Evolutionary conservation across 495 filamentous ascomycete genomes (phyloP).

Genomic region (Penicillium bialowiezense): DNA sequence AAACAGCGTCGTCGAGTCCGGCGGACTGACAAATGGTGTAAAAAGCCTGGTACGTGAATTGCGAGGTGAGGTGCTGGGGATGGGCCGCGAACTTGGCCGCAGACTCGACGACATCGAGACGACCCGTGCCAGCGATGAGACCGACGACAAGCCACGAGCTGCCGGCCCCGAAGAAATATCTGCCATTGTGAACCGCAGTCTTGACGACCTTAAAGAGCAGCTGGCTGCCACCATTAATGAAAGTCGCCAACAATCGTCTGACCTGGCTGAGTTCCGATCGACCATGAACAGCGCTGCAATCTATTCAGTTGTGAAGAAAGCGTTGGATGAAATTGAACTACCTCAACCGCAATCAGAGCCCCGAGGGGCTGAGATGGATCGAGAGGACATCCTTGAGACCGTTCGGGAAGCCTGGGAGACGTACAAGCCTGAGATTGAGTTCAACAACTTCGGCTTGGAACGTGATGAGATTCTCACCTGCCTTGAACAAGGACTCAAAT

Average conservation of each 20-base stretch:
- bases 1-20: constrained; percentile 79
- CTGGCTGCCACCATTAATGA: constrained; percentile 74
- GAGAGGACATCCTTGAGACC: constrained; percentile 80
- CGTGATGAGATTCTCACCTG: constrained; percentile 84
- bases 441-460: constrained; percentile 85
- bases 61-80: constrained; percentile 86
- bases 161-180: constrained; percentile 68
- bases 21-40: constrained; percentile 82
- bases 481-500: constrained; percentile 75
- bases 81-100: constrained; percentile 85
- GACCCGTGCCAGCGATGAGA: constrained; percentile 35
- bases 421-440: constrained; percentile 86
- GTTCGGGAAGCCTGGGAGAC: constrained; percentile 86
- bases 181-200: constrained; percentile 71
- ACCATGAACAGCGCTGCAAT: constrained; percentile 74
- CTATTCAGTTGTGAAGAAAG: constrained; percentile 74
- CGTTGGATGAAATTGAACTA: constrained; percentile 61
- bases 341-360: constrained; percentile 36
- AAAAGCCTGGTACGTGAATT: constrained; percentile 87
- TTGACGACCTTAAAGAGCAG: constrained; percentile 76
- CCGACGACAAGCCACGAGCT: constrained; percentile 40
- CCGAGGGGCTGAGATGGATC: constrained; percentile 47
- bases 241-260: constrained; percentile 62
- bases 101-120: constrained; percentile 67
- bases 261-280: constrained; percentile 44